Base-by-base conservation (phyloP, 306 rosid genomes). In the Crataegus laevigata region DNA sequence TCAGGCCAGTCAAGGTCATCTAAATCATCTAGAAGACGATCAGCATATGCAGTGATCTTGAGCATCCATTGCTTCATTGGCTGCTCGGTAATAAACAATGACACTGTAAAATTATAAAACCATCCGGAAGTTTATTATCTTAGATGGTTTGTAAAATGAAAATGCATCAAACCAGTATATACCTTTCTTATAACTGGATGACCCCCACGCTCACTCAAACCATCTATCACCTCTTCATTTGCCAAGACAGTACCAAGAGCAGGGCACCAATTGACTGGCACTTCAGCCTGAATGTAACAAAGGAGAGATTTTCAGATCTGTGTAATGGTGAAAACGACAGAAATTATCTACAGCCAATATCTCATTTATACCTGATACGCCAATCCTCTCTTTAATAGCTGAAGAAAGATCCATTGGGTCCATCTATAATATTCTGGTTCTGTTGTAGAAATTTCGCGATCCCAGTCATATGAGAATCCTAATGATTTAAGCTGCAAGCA, bases 51-150 rank as follows among this genome's bases (percentile, higher is more conserved):
- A 80, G 98, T 94, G 64, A 94, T 94, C 93, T 90, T 94, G 84
- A 94, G 98, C 88, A 91, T 91, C 98, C 98, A 91, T 84, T 94
- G 98, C 87, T 89, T 85, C 98, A 94, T 94, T 75, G 98, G 98
- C 98, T 94, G 98, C 94, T 94, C 85, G 92, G 93, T 86, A 89
- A 88, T 85, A 91, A 94, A 90, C 89, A 89, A 94, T 19, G 84
- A 88, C 85, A 91, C 93, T 85, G 96, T 84, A 91, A 85, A 86
- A 91, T 88, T 89, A 84, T 84, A 80, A 82, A 87, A 86, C 86
- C 84, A 82, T 87, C 84, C 88, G 77, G 85, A 82, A 83, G 72
- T 57, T 5, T 54, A 8, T 71, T 68, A 66, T 72, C 66, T 66
- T 70, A 5, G 65, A 59, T 74, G 43, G 74, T 54, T 26, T 79